Conservation (phyloP, 2,329 filamentous ascomycete species). For the Neonectria faginata region DNA sequence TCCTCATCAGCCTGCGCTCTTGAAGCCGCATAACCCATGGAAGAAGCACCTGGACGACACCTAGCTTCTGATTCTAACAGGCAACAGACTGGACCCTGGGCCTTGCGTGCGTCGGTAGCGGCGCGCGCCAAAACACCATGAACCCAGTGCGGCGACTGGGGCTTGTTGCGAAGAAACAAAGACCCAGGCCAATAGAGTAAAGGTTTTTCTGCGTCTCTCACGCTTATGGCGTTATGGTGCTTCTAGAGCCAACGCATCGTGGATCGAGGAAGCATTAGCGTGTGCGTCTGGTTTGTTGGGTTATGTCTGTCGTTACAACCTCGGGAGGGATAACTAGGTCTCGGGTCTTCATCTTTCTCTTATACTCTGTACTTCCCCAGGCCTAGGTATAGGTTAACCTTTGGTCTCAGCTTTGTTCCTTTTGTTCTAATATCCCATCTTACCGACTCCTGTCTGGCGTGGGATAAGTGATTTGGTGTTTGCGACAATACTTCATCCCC, state of each 20-base stretch:
- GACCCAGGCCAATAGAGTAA: not conserved
- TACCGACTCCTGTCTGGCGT: constrained; percentile 5
- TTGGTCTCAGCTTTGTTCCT: not conserved
- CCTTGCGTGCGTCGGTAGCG: not conserved
- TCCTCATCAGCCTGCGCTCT: not conserved
- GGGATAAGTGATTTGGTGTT: not conserved
- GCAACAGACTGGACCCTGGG: not conserved
- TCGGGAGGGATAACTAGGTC: not conserved
- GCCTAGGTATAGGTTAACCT: not conserved
- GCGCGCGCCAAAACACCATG: not conserved
- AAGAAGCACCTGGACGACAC: not conserved
- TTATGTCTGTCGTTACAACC: constrained; percentile 9
- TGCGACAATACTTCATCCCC: too few species aligned
- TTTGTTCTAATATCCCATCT: not conserved
- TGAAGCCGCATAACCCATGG: not conserved
- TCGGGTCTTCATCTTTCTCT: constrained; percentile 2
- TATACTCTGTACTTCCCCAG: not conserved
- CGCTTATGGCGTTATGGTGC: constrained; percentile 10
- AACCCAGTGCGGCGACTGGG: constrained; percentile 5
- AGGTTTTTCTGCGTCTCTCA: not conserved
- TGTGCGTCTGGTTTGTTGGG: constrained; percentile 1
- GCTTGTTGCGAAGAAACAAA: not conserved
- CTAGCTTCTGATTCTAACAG: constrained; percentile 1
- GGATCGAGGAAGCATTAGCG: constrained; percentile 7
- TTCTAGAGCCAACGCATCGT: constrained; percentile 16